Conservation (phyloP, 2,329 filamentous ascomycete genomes). For the Sporothrix schenckii region DNA sequence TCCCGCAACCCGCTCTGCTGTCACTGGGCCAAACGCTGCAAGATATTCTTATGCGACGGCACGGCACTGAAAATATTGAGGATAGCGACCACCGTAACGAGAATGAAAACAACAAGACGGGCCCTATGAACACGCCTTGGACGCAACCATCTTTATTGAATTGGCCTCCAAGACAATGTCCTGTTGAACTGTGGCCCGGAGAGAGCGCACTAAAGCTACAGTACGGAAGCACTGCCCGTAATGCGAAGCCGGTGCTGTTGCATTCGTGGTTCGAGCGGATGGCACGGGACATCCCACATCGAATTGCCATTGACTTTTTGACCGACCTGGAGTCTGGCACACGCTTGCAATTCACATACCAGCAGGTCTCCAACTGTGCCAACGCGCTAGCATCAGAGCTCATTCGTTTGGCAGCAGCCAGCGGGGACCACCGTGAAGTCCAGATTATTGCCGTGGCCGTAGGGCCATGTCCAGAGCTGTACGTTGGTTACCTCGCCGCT, state of each 20-base stretch:
- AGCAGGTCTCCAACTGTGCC: not conserved
- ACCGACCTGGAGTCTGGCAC: not conserved
- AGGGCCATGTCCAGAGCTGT: constrained; percentile 43
- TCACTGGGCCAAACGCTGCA: not conserved
- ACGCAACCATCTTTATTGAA: constrained; percentile 30
- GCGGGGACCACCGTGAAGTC: too few species aligned
- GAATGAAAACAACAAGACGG: too few species aligned
- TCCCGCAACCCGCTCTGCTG: not conserved
- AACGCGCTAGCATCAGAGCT: not conserved
- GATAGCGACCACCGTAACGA: not conserved
- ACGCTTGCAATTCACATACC: not conserved
- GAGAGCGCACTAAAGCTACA: not conserved
- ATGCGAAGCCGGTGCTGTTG: not conserved
- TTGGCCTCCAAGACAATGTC: constrained; percentile 24
- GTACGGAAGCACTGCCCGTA: not conserved
- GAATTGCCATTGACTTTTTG: not conserved
- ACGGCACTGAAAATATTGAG: too few species aligned
- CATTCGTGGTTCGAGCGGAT: constrained; percentile 18
- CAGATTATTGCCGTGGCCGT: constrained; percentile 35
- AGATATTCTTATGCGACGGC: not conserved
- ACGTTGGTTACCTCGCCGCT: constrained; percentile 44
- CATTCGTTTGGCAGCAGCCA: not conserved
- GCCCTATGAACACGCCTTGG: not conserved
- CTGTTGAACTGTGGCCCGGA: not conserved
- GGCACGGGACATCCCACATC: not conserved